A percentile compares a stretch with the other conserved stretches of the same genome.
phyloP scores from a whole-genome alignment of 2,329 filamentous ascomycete species.

The Teratosphaeria destructans region DNA sequence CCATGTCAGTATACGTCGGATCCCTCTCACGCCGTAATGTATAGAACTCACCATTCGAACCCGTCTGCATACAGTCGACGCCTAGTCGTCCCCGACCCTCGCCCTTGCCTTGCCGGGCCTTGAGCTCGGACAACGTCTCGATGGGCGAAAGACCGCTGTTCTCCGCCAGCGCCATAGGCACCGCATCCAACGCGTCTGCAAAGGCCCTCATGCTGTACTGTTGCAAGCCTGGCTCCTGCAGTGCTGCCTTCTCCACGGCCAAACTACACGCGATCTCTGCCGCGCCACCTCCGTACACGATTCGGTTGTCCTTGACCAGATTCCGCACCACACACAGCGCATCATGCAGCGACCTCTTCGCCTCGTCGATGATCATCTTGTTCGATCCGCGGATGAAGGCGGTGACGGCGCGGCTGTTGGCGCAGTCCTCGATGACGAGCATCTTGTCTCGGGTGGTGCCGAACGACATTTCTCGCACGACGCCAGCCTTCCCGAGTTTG shows the following conservation, averaged over 20 bases:
- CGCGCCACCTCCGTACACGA: constrained; percentile 93
- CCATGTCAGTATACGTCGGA: neutral
- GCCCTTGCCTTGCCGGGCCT: constrained; percentile 84
- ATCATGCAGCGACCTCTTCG: constrained; percentile 93
- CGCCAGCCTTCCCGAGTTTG: constrained; percentile 81
- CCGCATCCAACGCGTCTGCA: constrained; percentile 80
- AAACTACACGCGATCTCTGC: constrained; percentile 96
- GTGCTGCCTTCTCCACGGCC: constrained; percentile 87
- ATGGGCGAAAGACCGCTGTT: constrained; percentile 96
- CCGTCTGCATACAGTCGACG: constrained; percentile 94
- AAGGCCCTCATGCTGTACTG: constrained; percentile 99
- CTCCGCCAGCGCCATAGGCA: constrained; percentile 93
- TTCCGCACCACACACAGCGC: constrained; percentile 96
- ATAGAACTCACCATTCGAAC: constrained; percentile 59
- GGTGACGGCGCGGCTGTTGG: constrained; percentile 92
- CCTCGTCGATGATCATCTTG: constrained; percentile 99
- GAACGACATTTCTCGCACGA: constrained; percentile 91
- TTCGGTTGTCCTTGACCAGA: constrained; percentile 87
- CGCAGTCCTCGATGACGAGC: constrained; percentile 98
- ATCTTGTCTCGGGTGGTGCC: constrained; percentile 98
- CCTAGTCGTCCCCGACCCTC: constrained; percentile 69
- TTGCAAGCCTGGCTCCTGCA: constrained; percentile 85
- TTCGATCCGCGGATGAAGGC: constrained; percentile 95
- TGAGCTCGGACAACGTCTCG: constrained; percentile 86
- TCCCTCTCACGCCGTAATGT: neutral